Percentiles rank a stretch among this genome's conserved stretches.
phyloP scores from a whole-genome alignment of 2,329 filamentous ascomycete genomes.

The Aspergillus quadricinctus region DNA sequence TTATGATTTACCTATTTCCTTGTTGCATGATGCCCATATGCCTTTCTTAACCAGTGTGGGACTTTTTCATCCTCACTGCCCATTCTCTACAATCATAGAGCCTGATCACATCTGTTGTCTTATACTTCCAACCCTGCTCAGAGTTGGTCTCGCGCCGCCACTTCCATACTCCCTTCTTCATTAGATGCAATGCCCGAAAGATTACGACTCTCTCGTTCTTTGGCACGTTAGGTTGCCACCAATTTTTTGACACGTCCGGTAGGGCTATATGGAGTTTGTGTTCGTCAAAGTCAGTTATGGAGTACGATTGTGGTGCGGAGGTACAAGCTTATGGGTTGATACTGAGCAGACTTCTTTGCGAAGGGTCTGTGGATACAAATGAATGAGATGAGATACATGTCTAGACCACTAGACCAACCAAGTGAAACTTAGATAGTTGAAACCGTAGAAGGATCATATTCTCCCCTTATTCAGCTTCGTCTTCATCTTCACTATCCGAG shows the following conservation, averaged over 20 bases:
- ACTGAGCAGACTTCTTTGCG: slow-evolving; percentile 5
- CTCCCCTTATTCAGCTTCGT: slow-evolving; percentile 7
- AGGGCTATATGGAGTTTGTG: background rate
- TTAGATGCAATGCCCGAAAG: background rate
- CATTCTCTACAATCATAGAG: slow-evolving; percentile 7
- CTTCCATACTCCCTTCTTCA: background rate
- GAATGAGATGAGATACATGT: background rate
- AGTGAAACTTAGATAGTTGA: background rate
- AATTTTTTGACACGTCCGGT: background rate
- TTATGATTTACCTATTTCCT: slow-evolving; percentile 31
- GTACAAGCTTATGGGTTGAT: slow-evolving; percentile 5
- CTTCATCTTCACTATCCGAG: slow-evolving; percentile 36
- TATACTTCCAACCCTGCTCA: background rate
- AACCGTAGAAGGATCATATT: slow-evolving; percentile 6
- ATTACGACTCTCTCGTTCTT: background rate
- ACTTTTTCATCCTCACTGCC: slow-evolving; percentile 3
- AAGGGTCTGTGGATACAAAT: slow-evolving; percentile 7
- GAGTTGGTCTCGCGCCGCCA: background rate
- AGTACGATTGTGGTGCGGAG: background rate
- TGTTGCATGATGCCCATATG: slow-evolving; percentile 10
- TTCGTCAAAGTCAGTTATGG: slow-evolving; percentile 5
- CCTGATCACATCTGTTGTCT: background rate
- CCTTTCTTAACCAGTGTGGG: slow-evolving; percentile 7
- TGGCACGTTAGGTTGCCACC: background rate
- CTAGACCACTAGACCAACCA: background rate